Base-by-base conservation (phyloP, 2,329 filamentous ascomycete species). In the Rhynchosporium secalis region DNA sequence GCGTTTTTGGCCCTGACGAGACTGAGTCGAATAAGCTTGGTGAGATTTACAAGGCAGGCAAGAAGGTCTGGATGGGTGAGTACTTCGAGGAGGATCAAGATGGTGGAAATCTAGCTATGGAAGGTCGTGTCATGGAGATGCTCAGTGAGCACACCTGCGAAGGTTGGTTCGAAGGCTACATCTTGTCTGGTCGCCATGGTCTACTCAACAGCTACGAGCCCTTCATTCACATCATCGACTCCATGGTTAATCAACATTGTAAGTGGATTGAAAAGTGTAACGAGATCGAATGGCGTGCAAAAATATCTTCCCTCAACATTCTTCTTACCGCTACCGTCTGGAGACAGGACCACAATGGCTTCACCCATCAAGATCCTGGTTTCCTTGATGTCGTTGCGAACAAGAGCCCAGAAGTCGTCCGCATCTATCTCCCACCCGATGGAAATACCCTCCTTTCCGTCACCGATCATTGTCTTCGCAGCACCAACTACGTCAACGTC, bases 241-340 rank as follows among this genome's bases (percentile, higher is more conserved):
- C 87, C 1, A 93, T 93, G 89, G 89, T 93, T 64, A 92, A 91
- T 74, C 89, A 91, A 78, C 89, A 93, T 77, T 91, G 88, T 79
- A 93, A 93, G 75, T 92, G 89, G 89, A 83, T 92, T 56, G 89
- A 93, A 75, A 93, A 92, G 77, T 90, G 86, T 67, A 78, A 86
- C n/a, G 89, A 92, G 72, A 86, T 92, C 26, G 85, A 89, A 70
- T 93, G 90, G 90, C 85, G 90, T 57, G 83, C 80, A 69, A 87
- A 87, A 74, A 78, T 92, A 10, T 83, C 89, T 8, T 92, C 89
- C 0, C 83, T 93, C 69, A 93, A 93, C 77, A 92, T 92, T 68
- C 82, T 93, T 13, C 81, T 92, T 59, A 92, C 90, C 1, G 86
- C 88, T 1, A 90, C 90, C 7, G 89, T 92, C 62, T 92, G 89